Base-by-base conservation (phyloP, 1,284 basidiomycete genomes). In the Uromyces viciae-fabae region DNA sequence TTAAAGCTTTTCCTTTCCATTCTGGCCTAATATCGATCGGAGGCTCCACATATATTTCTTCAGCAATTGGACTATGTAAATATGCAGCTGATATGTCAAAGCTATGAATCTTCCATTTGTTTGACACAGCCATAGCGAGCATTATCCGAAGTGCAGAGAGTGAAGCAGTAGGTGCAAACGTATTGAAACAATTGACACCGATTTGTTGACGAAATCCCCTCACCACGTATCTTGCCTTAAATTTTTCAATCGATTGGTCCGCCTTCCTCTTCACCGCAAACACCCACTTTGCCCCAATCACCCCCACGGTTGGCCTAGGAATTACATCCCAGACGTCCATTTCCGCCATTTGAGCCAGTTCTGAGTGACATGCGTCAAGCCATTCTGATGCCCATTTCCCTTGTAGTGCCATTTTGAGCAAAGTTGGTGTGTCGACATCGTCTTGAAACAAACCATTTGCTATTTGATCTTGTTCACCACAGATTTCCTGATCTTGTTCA, bases 61-160 rank as follows among this genome's bases (percentile, higher is more conserved):
- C 74, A 42, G 60, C 74, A 60, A 75, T 62, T 1, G 38, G 74
- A 46, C 74, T 75, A 31, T 75, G 52, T 17, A 75, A 42, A 60
- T 75, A 75, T 36, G 74, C 74, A 11, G 54, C 56, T n/a, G 33
- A 42, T 19, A 75, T 42, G 46, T 75, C 74, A 75, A 75, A 75
- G 25, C 36, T 42, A 22, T 75, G 25, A 14, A 64, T 64, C 36
- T 38, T 36, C 74, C 74, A 75, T 22, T n/a, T 3, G 33, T 62
- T 42, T 14, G 25, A 62, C 36, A 40, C 74, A 40, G 54, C 52
- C 17, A 75, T 3, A 28, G 56, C 56, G 25, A 75, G 28, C 9
- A 75, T 22, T 22, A 60, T n/a, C 25, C 54, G 8, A 5, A 75
- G 54, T 7, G 73, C 56, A 11, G 54, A 43, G 15, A 75, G n/a